Evolutionary conservation across 768 basidiomycete species (phyloP).

Genomic region (Dendrothele bispora): DNA sequence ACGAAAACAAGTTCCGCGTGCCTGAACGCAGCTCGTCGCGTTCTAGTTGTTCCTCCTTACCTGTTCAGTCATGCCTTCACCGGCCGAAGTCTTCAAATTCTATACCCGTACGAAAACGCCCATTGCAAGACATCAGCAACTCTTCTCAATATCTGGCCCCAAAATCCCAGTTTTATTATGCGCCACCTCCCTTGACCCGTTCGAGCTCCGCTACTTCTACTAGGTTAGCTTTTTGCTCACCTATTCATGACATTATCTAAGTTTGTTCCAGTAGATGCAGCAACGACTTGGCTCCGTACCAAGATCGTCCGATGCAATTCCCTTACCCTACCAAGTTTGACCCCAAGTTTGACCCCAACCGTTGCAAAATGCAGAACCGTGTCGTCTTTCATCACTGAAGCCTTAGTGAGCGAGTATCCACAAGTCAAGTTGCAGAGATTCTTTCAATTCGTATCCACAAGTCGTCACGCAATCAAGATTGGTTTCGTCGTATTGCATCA

Average conservation of each 20-base stretch:
- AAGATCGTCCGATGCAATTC: neutral
- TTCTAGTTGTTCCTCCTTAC: neutral
- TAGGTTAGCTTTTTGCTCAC: neutral
- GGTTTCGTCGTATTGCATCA: no score
- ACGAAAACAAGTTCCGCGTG: neutral
- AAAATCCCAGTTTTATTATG: neutral
- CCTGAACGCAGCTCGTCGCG: neutral
- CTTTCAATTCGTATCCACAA: no score
- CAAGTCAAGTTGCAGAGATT: no score
- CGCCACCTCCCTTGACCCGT: slow-evolving; percentile 7
- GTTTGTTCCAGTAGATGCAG: neutral
- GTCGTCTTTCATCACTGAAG: no score
- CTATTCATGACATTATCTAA: neutral
- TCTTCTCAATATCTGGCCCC: slow-evolving; percentile 3
- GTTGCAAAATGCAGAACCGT: slow-evolving; percentile 4
- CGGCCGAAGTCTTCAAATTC: slow-evolving; percentile 1
- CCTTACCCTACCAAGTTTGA: no score
- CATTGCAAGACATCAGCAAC: slow-evolving; percentile 10
- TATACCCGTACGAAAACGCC: slow-evolving; percentile 1
- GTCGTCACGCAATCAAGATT: no score
- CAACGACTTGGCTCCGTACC: slow-evolving; percentile 1
- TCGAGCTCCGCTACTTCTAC: slow-evolving; percentile 2
- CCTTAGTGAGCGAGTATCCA: no score
- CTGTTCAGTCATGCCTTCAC: slow-evolving; percentile 3
- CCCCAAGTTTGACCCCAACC: neutral